Base-by-base conservation (phyloP, 2,329 filamentous ascomycete genomes). In the Coniochaeta ligniaria region DNA sequence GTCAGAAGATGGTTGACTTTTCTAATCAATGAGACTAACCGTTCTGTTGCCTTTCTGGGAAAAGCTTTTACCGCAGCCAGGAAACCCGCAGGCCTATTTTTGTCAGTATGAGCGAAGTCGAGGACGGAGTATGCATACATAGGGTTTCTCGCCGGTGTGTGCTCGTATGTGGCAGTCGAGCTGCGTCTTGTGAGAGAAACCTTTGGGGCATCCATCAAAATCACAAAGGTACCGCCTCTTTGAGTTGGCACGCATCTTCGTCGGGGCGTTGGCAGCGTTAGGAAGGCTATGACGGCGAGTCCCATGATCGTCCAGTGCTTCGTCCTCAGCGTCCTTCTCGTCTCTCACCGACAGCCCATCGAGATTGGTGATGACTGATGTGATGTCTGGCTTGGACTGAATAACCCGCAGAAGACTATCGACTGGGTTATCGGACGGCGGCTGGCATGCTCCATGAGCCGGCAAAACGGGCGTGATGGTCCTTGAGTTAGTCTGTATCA, bases 161-260 rank as follows among this genome's bases (percentile, higher is more conserved):
- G 90, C 88, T 65, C 93, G 84, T 54, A 85, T 87, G 73, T 99
- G 95, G 57, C 96, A 97, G 63, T 95, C 90, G 12, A 97, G 82
- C 68, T 98, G 94, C 1, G 93, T 96, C 76, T 94, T 96, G 71
- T 98, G 94, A 62, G 85, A 86, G 73, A 97, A 98, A 63, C 83
- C 86, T 78, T 95, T 96, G 66, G 81, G 80, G 73, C 94, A 98
- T 45, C 84, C 84, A 8, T 86, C 82, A 43, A 92, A 81, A 22
- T 81, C 83, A 75, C 95, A 99, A 20, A 83, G 76, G 72, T 94
- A 92, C 68, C 86, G 78, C 73, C 87, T 95, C 24, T 17, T 68
- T 82, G 80, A 63, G 74, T 74, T 43, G 60, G 24, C 36, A 58
- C 64, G 4, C 33, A 38, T 6, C 58, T 57, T 17, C 28, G 35